Percentiles rank a stretch among this genome's conserved stretches.
These are phyloP conservation scores for Fusarium illudens DNA, from an alignment of 2,329 filamentous ascomycete genomes.

Conservation along the genomic window DNA sequence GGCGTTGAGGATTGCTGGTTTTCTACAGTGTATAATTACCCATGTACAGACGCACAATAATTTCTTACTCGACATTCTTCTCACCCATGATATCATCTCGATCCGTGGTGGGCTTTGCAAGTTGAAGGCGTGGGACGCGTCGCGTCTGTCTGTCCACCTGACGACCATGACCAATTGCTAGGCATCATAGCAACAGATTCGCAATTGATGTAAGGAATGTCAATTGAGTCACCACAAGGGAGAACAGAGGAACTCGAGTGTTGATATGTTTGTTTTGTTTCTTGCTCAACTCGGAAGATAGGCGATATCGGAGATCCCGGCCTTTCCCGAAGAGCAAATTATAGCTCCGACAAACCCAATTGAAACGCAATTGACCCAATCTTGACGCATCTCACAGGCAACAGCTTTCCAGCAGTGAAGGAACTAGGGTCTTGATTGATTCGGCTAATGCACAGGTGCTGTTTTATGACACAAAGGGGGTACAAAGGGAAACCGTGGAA, in stretches of 20 bases:
- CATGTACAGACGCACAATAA: conserved; percentile 16
- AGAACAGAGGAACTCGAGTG: conserved; percentile 2
- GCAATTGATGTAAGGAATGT: background rate
- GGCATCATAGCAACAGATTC: background rate
- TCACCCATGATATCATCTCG: background rate
- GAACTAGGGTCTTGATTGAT: conserved; percentile 52
- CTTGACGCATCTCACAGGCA: conserved; percentile 32
- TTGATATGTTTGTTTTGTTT: conserved; percentile 24
- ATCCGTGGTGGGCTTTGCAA: background rate
- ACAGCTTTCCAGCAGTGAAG: conserved; percentile 29
- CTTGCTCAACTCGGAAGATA: conserved; percentile 22
- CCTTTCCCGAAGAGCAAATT: conserved; percentile 39
- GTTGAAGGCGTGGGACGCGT: background rate
- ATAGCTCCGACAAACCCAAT: conserved; percentile 33
- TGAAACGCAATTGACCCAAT: conserved; percentile 30
- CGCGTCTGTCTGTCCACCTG: background rate
- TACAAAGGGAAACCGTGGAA: conserved; percentile 61
- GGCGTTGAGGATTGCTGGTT: conserved; percentile 33
- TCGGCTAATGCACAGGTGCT: conserved; percentile 71
- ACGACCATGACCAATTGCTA: background rate
- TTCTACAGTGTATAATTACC: conserved; percentile 25
- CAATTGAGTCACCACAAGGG: background rate
- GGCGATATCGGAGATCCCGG: conserved; percentile 39
- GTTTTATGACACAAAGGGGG: conserved; percentile 57
- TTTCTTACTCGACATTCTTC: conserved; percentile 6